Evolutionary conservation across 2,329 filamentous ascomycete genomes (phyloP).

Genomic region (Clathrospora elynae): DNA sequence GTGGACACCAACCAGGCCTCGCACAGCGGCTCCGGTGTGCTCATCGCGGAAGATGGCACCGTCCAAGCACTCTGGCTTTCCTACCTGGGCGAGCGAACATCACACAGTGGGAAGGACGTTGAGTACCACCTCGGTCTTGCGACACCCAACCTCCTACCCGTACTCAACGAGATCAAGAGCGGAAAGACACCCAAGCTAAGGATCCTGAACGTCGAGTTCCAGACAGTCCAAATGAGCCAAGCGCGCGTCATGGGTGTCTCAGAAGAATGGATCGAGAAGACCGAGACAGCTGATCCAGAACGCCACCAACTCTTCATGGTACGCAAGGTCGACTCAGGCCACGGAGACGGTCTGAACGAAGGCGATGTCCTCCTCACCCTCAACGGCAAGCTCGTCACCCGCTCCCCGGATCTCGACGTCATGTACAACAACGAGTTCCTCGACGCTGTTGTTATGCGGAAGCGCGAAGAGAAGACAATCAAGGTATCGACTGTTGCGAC

Average conservation of each 20-base stretch:
- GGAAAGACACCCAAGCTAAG: constrained; percentile 80
- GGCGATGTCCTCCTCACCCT: constrained; percentile 91
- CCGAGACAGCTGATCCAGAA: constrained; percentile 84
- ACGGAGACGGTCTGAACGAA: constrained; percentile 72
- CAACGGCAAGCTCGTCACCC: constrained; percentile 90
- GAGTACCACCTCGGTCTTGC: constrained; percentile 95
- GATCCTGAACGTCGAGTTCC: constrained; percentile 92
- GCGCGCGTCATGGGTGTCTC: constrained; percentile 96
- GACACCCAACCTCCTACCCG: constrained; percentile 83
- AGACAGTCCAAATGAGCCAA: constrained; percentile 95
- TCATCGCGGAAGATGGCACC: constrained; percentile 85
- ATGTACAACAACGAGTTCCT: constrained; percentile 91
- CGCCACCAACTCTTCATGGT: constrained; percentile 99
- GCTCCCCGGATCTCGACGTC: constrained; percentile 88
- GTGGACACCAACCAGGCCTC: constrained; percentile 91
- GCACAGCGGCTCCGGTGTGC: constrained; percentile 91
- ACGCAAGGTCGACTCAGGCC: constrained; percentile 77
- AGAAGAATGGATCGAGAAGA: constrained; percentile 92
- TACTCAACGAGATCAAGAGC: constrained; percentile 83
- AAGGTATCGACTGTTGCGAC: constrained; percentile 84
- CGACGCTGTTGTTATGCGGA: constrained; percentile 83
- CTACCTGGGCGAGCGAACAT: constrained; percentile 87
- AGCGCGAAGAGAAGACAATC: constrained; percentile 77
- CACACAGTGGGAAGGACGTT: constrained; percentile 81
- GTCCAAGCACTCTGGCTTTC: constrained; percentile 97